Evolutionary conservation across 2,329 filamentous ascomycete species (phyloP).

Genomic region (Alternaria novae-zelandiae): DNA sequence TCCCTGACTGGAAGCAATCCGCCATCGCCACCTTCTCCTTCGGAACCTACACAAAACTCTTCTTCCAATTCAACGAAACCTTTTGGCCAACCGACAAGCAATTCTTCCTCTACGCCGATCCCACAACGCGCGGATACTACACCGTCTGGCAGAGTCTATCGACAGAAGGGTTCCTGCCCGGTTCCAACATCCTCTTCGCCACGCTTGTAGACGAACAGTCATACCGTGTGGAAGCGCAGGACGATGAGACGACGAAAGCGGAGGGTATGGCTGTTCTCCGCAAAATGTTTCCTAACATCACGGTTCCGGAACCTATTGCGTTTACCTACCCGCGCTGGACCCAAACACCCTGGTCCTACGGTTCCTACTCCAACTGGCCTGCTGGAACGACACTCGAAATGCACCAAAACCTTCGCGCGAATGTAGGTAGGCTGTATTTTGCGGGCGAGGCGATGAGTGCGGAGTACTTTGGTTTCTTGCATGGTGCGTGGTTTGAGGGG

Average conservation of each 20-base stretch:
- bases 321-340: constrained; percentile 69
- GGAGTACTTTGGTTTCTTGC: constrained; percentile 70
- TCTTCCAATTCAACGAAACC: constrained; percentile 70
- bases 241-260: constrained; percentile 62
- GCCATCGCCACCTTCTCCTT: constrained; percentile 70
- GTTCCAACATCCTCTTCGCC: constrained; percentile 69
- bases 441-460: constrained; percentile 69
- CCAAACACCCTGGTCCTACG: constrained; percentile 58
- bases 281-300: constrained; percentile 65
- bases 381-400: constrained; percentile 66
- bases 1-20: constrained; percentile 69
- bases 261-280: constrained; percentile 65
- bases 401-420: constrained; percentile 73
- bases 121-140: constrained; percentile 58
- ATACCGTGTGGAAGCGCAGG: constrained; percentile 65
- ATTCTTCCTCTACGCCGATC: constrained; percentile 61
- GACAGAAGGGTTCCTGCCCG: constrained; percentile 63
- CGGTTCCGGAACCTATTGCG: constrained; percentile 64
- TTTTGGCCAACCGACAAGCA: constrained; percentile 68
- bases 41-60: constrained; percentile 77
- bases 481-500: constrained; percentile 52
- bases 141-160: constrained; percentile 71
- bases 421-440: constrained; percentile 66
- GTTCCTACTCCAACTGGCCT: constrained; percentile 74
- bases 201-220: constrained; percentile 66